phyloP scores from a whole-genome alignment of 2,329 filamentous ascomycete species.

The Aspergillus luchuensis region DNA sequence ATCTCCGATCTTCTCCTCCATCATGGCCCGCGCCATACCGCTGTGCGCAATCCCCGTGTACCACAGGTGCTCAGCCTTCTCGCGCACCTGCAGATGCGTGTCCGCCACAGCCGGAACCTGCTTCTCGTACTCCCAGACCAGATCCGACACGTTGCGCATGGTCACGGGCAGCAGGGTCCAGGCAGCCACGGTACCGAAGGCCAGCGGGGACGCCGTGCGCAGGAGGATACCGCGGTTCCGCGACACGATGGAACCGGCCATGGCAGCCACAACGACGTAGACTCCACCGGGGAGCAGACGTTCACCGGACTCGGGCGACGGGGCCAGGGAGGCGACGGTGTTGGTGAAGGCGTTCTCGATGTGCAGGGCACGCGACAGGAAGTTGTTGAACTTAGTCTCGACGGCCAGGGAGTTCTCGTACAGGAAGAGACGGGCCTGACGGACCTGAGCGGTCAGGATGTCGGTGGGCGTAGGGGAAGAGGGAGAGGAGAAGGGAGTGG shows the following conservation, averaged over 20 bases:
- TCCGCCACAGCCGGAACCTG: constrained; percentile 80
- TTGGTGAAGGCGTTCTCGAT: constrained; percentile 88
- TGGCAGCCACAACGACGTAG: constrained; percentile 90
- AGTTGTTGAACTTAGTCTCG: constrained; percentile 80
- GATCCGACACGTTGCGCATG: constrained; percentile 81
- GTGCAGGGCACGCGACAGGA: constrained; percentile 77
- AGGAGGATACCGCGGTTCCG: constrained; percentile 85
- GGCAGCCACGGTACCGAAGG: constrained; percentile 78
- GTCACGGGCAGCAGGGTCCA: constrained; percentile 86
- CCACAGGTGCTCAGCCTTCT: constrained; percentile 69
- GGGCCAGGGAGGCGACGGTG: constrained; percentile 86
- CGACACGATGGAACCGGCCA: constrained; percentile 90
- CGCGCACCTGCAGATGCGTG: constrained; percentile 72
- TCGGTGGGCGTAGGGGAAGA: constrained; percentile 77
- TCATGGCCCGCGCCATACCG: constrained; percentile 68
- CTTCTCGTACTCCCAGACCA: constrained; percentile 93
- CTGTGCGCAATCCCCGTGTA: constrained; percentile 74
- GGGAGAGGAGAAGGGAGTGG: constrained; percentile 31
- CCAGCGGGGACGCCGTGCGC: constrained; percentile 73
- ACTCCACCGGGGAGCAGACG: constrained; percentile 84
- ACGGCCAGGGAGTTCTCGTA: constrained; percentile 72
- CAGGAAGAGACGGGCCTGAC: constrained; percentile 75
- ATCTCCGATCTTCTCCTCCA: constrained; percentile 78
- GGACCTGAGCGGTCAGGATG: constrained; percentile 80
- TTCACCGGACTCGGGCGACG: constrained; percentile 81